A percentile compares a stretch with the other conserved stretches of the same genome.
Evolutionary conservation across 345 rosid genomes (phyloP).

Genomic region (Garcia nutans): DNA sequence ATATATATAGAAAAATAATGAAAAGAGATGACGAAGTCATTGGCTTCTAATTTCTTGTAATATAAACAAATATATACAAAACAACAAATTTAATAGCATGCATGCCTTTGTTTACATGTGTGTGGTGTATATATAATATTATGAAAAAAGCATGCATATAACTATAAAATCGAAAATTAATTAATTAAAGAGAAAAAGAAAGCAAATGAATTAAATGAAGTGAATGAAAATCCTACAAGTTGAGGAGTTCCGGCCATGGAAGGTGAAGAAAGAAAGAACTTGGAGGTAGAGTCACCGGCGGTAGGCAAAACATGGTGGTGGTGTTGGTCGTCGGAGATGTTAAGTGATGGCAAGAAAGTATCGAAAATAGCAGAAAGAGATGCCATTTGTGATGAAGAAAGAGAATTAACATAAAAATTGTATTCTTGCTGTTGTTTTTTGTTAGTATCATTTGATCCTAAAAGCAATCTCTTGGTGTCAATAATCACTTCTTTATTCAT

Average conservation of each 20-base stretch:
- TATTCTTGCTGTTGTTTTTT: neutral
- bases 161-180: no score
- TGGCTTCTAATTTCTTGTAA: no score
- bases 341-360: slow-evolving; percentile 58
- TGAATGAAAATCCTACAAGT: slow-evolving; percentile 38
- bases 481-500: neutral
- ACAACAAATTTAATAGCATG: no score
- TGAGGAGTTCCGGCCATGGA: slow-evolving; percentile 70
- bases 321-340: neutral
- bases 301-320: neutral
- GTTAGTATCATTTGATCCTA: neutral
- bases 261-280: slow-evolving; percentile 55
- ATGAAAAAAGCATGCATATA: no score
- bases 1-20: no score
- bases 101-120: no score
- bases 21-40: no score
- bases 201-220: neutral
- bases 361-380: slow-evolving; percentile 68
- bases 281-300: slow-evolving; percentile 3
- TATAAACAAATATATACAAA: no score
- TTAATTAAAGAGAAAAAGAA: neutral
- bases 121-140: no score
- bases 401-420: slow-evolving; percentile 38
- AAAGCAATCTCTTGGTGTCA: neutral
- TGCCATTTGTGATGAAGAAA: slow-evolving; percentile 60